Evolutionary conservation across 345 rosid genomes (phyloP).

Genomic region (sweet orange (Citrus sinensis)): DVS_A1.0 CM039165.1:11894501-11895000

Average conservation of each 20-base stretch:
- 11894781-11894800: conserved; percentile 24
- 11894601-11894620: conserved; percentile 24
- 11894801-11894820: conserved; percentile 30
- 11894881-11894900: conserved; percentile 35
- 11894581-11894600: conserved; percentile 36
- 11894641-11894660: conserved; percentile 4
- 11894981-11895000: conserved; percentile 25
- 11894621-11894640: conserved; percentile 20
- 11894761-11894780: conserved; percentile 18
- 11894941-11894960: conserved; percentile 42
- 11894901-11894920: conserved; percentile 25
- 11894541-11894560: background rate
- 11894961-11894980: conserved; percentile 51
- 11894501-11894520: background rate
- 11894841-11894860: background rate
- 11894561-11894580: conserved; percentile 8
- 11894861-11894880: background rate
- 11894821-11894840: conserved; percentile 24
- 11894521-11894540: conserved; percentile 35
- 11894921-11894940: conserved; percentile 32
- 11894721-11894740: too few relatives aligned
- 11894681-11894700: too few relatives aligned
- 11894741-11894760: too few relatives aligned
- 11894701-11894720: too few relatives aligned
- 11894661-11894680: background rate